Conservation (phyloP, 1,284 basidiomycete genomes). For the Mycena sp. region DNA sequence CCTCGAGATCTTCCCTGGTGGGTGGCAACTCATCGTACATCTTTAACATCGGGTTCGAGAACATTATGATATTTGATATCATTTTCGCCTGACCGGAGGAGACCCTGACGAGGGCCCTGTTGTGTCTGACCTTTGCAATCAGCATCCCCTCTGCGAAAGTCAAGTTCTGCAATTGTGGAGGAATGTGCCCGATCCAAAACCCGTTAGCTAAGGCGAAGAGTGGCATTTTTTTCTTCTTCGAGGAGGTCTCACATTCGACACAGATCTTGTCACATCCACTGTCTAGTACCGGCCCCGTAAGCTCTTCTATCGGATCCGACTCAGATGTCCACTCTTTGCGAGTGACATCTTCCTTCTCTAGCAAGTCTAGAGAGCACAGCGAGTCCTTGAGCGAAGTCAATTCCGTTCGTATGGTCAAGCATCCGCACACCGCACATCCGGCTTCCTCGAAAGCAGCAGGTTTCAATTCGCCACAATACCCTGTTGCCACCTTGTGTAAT, state of each 20-base stretch:
- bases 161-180: constrained; percentile 31
- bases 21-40: constrained; percentile 14
- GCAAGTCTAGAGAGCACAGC: too few species aligned
- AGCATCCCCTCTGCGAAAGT: constrained; percentile 38
- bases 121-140: constrained; percentile 34
- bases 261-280: neutral
- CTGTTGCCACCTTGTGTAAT: too few species aligned
- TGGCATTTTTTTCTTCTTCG: constrained; percentile 29
- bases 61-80: constrained; percentile 4
- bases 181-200: constrained; percentile 41
- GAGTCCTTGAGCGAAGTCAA: too few species aligned
- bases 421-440: too few species aligned
- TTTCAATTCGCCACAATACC: too few species aligned
- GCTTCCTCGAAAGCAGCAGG: too few species aligned
- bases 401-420: too few species aligned
- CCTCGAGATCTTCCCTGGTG: constrained; percentile 21
- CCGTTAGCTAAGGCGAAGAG: constrained; percentile 35
- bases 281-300: neutral
- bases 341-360: too few species aligned
- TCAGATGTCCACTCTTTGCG: too few species aligned
- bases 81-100: constrained; percentile 37
- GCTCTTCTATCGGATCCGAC: neutral
- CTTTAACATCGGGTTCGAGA: constrained; percentile 19
- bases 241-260: constrained; percentile 4
- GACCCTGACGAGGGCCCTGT: constrained; percentile 32